These are phyloP conservation scores for Lactarius indigo DNA, from an alignment of 768 basidiomycete species.

Conservation along the genomic window DNA sequence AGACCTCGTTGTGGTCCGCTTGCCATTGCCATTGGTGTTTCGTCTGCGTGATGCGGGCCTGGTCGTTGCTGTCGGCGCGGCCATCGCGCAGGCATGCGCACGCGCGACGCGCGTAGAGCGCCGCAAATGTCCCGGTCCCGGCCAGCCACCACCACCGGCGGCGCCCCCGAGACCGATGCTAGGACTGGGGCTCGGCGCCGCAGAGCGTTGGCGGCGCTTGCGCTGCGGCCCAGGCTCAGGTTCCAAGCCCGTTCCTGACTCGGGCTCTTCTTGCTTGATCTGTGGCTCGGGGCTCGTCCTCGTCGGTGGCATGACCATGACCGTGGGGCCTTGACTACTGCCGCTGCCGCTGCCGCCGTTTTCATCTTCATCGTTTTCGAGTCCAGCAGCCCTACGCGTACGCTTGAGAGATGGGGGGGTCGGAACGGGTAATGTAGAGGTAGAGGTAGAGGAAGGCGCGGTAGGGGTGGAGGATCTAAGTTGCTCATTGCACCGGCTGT, in stretches of 20 bases:
- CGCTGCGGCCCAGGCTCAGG: neutral
- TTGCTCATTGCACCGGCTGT: neutral
- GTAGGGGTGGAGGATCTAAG: neutral
- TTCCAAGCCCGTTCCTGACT: neutral
- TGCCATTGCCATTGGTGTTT: neutral
- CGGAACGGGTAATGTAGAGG: neutral
- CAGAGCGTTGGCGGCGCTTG: conserved; percentile 15
- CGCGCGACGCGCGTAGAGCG: conserved; percentile 15
- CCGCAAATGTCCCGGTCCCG: neutral
- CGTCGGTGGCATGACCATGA: neutral
- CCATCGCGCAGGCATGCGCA: neutral
- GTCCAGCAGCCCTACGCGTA: neutral
- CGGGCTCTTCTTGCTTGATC: neutral
- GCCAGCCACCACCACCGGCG: neutral
- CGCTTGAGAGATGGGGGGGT: conserved; percentile 1
- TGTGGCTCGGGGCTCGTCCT: neutral
- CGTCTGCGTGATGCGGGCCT: neutral
- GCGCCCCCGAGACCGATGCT: neutral
- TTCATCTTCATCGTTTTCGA: neutral
- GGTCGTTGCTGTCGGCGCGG: neutral
- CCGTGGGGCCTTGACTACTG: neutral
- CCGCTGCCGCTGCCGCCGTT: neutral
- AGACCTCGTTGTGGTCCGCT: neutral
- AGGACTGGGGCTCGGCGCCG: neutral
- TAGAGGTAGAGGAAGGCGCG: neutral